These are phyloP conservation scores for Vanrija sp. DNA, from an alignment of 1,284 basidiomycete genomes.

Conservation along the genomic window DNA sequence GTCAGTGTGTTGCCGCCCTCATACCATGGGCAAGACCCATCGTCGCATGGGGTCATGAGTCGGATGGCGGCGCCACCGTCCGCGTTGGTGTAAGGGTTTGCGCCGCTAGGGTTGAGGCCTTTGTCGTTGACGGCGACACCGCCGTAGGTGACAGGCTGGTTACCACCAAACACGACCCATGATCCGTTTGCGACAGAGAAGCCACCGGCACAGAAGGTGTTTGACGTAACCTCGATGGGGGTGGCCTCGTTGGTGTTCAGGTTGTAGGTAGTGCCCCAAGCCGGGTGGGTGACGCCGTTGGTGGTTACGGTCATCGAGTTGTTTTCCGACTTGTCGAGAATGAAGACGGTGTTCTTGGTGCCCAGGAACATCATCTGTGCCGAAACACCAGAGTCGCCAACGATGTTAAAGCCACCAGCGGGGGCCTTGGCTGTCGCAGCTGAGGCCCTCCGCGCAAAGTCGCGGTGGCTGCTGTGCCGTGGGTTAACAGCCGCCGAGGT, in stretches of 20 bases:
- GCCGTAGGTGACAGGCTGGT: constrained; percentile 69
- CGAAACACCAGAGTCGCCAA: constrained; percentile 47
- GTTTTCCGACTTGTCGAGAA: constrained; percentile 57
- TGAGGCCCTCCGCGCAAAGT: constrained; percentile 15
- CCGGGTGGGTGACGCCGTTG: constrained; percentile 38
- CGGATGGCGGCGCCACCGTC: constrained; percentile 62
- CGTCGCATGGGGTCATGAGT: constrained; percentile 69
- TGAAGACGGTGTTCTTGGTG: constrained; percentile 50
- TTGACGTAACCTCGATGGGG: constrained; percentile 68
- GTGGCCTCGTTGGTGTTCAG: constrained; percentile 49
- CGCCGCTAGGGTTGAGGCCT: constrained; percentile 44
- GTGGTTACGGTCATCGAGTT: constrained; percentile 59
- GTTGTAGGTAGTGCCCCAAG: constrained; percentile 52
- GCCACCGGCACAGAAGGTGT: constrained; percentile 66
- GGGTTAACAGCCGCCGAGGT: background rate
- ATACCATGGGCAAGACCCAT: constrained; percentile 61
- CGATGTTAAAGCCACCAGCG: constrained; percentile 36
- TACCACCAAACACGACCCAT: constrained; percentile 54
- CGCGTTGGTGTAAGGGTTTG: constrained; percentile 52
- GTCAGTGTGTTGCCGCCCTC: constrained; percentile 39
- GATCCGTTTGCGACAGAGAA: constrained; percentile 52
- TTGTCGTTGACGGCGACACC: constrained; percentile 52
- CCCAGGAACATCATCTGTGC: constrained; percentile 50
- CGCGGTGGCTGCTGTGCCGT: constrained; percentile 16
- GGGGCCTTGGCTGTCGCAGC: constrained; percentile 9